These are phyloP conservation scores for Blastobotrys parvus DNA, from an alignment of 805 yeast genomes.

Conservation along the genomic window DNA sequence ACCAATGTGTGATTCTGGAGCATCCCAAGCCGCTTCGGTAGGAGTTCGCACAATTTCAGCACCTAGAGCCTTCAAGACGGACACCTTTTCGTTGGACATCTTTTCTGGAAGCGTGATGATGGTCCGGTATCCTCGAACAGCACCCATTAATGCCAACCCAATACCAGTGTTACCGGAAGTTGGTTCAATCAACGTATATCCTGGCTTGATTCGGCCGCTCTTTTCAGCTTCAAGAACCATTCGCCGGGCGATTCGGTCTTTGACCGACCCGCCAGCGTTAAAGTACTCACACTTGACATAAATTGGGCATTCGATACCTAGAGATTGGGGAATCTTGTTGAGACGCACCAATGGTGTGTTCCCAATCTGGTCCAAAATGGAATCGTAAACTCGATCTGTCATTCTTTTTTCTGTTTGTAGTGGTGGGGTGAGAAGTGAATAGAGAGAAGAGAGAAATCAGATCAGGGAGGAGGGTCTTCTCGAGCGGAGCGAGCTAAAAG, in stretches of 20 bases:
- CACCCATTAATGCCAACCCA: conserved; percentile 80
- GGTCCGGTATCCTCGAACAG: conserved; percentile 78
- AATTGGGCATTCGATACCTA: conserved; percentile 58
- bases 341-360: conserved; percentile 74
- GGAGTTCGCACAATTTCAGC: conserved; percentile 90
- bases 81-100: conserved; percentile 85
- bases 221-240: conserved; percentile 84
- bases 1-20: conserved; percentile 87
- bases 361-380: conserved; percentile 70
- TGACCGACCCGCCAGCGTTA: conserved; percentile 86
- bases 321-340: conserved; percentile 66
- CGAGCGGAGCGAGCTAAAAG: too few relatives aligned
- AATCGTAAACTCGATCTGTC: conserved; percentile 26
- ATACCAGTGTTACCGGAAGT: conserved; percentile 91
- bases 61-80: conserved; percentile 80
- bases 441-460: neutral
- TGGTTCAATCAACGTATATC: conserved; percentile 77
- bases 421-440: neutral
- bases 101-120: conserved; percentile 85
- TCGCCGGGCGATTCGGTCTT: conserved; percentile 79
- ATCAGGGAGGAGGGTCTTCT: too few relatives aligned
- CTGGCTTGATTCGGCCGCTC: conserved; percentile 73
- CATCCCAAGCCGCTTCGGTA: conserved; percentile 87
- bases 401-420: neutral
- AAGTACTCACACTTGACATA: conserved; percentile 71